These are phyloP conservation scores for Colletotrichum magnum DNA, from an alignment of 2,329 filamentous ascomycete species.

Conservation along the genomic window DNA sequence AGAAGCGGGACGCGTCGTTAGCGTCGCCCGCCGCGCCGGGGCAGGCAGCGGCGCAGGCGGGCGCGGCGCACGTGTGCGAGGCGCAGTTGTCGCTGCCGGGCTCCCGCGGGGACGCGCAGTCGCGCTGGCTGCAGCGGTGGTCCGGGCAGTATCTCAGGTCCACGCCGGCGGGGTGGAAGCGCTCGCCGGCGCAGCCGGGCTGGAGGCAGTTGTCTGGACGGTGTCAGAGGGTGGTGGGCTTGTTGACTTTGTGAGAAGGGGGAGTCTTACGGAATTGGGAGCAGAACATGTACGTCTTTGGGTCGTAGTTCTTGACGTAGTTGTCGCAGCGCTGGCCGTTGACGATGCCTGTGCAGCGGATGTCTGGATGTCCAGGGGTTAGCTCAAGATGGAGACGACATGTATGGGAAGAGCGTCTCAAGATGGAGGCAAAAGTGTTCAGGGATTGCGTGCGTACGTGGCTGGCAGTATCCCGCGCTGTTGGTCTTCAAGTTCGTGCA, in stretches of 20 bases:
- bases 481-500: constrained; percentile 36
- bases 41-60: constrained; percentile 45
- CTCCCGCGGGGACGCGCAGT: constrained; percentile 42
- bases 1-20: constrained; percentile 44
- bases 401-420: not conserved
- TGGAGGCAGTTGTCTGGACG: constrained; percentile 47
- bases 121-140: constrained; percentile 47
- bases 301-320: constrained; percentile 39
- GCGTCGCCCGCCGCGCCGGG: constrained; percentile 37
- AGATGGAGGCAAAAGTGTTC: not conserved
- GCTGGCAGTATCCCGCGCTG: constrained; percentile 33
- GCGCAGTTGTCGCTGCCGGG: constrained; percentile 43
- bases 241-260: not conserved
- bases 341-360: constrained; percentile 28
- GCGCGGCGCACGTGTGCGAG: constrained; percentile 47
- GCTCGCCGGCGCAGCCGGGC: constrained; percentile 45
- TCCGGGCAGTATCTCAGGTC: constrained; percentile 46
- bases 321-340: constrained; percentile 34
- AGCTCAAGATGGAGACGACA: fast-evolving
- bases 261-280: constrained; percentile 32
- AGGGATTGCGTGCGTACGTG: constrained; percentile 19
- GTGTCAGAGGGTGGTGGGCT: not conserved
- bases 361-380: constrained; percentile 20
- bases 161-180: constrained; percentile 38
- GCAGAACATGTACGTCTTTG: constrained; percentile 36